These are phyloP conservation scores for Phytopythium helicoides DNA, from an alignment of 352 stramenopile genomes.

Conservation along the genomic window DNA sequence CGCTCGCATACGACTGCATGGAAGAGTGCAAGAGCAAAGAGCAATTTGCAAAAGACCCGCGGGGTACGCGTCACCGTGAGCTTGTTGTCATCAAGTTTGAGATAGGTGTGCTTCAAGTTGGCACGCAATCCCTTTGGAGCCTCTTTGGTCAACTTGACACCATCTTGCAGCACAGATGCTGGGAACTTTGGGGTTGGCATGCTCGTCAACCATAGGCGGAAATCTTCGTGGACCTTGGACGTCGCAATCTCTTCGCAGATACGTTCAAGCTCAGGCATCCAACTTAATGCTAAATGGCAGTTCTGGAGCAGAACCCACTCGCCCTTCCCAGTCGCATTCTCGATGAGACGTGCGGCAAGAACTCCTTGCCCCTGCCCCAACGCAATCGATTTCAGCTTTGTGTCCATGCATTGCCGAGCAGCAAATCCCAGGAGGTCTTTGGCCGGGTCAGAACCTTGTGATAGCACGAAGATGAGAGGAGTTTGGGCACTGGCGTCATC, in stretches of 20 bases:
- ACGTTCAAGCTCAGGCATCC: slow-evolving; percentile 94
- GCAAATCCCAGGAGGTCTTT: slow-evolving; percentile 93
- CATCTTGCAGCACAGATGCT: slow-evolving; percentile 92
- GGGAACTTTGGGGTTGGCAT: slow-evolving; percentile 83
- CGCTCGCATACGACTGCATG: slow-evolving; percentile 93
- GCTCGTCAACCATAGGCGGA: slow-evolving; percentile 94
- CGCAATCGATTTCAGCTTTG: slow-evolving; percentile 92
- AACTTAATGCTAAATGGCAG: slow-evolving; percentile 93
- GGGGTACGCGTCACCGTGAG: slow-evolving; percentile 87
- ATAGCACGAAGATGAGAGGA: slow-evolving; percentile 93
- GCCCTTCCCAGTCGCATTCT: slow-evolving; percentile 81
- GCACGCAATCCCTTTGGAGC: slow-evolving; percentile 91
- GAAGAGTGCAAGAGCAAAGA: slow-evolving; percentile 93
- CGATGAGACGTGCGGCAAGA: slow-evolving; percentile 90
- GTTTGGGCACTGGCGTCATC: slow-evolving; percentile 87
- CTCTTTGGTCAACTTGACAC: slow-evolving; percentile 98
- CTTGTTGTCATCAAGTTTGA: slow-evolving; percentile 90
- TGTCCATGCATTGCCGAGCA: slow-evolving; percentile 77
- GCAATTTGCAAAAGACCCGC: slow-evolving; percentile 90
- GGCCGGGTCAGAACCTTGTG: slow-evolving; percentile 91
- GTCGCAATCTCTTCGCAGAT: slow-evolving; percentile 91
- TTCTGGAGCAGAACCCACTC: slow-evolving; percentile 96
- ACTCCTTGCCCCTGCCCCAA: slow-evolving; percentile 92
- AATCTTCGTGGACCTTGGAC: slow-evolving; percentile 89
- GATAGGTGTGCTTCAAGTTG: slow-evolving; percentile 94